Evolutionary conservation across 176 grass and related monocot genomes (phyloP).

Genomic region (Lolium perenne): DNA sequence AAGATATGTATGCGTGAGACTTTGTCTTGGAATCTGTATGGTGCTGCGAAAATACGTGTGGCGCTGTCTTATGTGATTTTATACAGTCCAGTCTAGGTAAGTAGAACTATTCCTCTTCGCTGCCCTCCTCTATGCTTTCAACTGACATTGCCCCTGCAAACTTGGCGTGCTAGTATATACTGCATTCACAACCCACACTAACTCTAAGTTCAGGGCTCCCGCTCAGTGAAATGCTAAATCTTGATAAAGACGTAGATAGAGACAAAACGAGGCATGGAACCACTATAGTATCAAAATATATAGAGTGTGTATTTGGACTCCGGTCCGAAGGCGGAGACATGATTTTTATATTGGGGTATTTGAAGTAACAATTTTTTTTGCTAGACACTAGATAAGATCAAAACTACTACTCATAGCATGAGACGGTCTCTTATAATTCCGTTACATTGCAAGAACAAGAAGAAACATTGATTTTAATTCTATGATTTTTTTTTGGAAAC

Average conservation of each 20-base stretch:
- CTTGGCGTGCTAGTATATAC: not conserved
- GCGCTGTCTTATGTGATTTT: not conserved
- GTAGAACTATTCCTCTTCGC: not conserved
- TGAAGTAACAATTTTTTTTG: no score
- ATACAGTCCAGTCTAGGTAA: not conserved
- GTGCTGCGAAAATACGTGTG: not conserved
- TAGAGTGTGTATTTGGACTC: not conserved
- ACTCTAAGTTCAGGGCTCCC: not conserved
- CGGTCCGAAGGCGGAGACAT: not conserved
- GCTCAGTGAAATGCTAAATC: not conserved
- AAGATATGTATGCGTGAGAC: not conserved
- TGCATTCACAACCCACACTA: not conserved
- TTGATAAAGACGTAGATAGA: not conserved
- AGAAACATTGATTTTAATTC: no score
- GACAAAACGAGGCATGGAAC: not conserved
- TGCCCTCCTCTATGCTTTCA: not conserved
- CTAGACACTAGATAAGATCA: no score
- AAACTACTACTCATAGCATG: no score
- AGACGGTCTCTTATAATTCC: no score
- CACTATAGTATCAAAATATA: not conserved
- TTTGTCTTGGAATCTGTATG: not conserved
- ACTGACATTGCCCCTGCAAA: not conserved
- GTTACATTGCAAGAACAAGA: no score
- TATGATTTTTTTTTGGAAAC: no score
- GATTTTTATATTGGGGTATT: no score